Percentiles rank a stretch among this genome's conserved stretches.
These are phyloP conservation scores for Microcyclospora tardicrescens DNA, from an alignment of 2,329 filamentous ascomycete species.

Conservation along the genomic window DNA sequence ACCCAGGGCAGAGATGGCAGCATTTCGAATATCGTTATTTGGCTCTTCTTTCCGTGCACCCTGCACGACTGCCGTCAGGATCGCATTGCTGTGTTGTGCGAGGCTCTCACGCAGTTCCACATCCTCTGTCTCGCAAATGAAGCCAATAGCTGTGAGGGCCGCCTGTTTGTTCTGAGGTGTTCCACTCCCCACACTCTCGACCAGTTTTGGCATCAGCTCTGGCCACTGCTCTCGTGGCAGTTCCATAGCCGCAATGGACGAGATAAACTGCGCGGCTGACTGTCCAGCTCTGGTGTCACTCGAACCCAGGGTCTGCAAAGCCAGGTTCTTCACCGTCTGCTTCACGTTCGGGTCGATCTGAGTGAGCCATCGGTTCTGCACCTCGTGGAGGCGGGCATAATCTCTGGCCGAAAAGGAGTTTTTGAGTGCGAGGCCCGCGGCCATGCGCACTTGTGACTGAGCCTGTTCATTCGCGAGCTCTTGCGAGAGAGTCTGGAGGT, in stretches of 20 bases:
- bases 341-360: constrained; percentile 73
- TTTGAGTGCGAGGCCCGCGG: constrained; percentile 91
- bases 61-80: constrained; percentile 93
- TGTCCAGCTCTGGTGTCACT: constrained; percentile 70
- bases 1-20: constrained; percentile 84
- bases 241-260: constrained; percentile 88
- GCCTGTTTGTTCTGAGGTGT: constrained; percentile 83
- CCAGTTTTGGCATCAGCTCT: constrained; percentile 76
- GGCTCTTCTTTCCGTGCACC: constrained; percentile 93
- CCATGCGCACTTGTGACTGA: constrained; percentile 73
- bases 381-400: constrained; percentile 68
- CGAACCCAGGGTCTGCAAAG: constrained; percentile 76
- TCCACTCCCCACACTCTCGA: constrained; percentile 84
- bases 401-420: constrained; percentile 96
- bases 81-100: constrained; percentile 84
- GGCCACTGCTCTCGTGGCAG: constrained; percentile 86
- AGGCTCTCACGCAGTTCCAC: constrained; percentile 69
- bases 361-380: constrained; percentile 87
- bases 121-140: constrained; percentile 95
- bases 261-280: constrained; percentile 87
- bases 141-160: constrained; percentile 91
- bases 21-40: constrained; percentile 78
- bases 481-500: constrained; percentile 82
- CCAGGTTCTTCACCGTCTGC: constrained; percentile 73
- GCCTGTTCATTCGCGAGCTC: constrained; percentile 86